Conservation (phyloP, 306 rosid genomes). For the Erythrophleum fordii region DNA sequence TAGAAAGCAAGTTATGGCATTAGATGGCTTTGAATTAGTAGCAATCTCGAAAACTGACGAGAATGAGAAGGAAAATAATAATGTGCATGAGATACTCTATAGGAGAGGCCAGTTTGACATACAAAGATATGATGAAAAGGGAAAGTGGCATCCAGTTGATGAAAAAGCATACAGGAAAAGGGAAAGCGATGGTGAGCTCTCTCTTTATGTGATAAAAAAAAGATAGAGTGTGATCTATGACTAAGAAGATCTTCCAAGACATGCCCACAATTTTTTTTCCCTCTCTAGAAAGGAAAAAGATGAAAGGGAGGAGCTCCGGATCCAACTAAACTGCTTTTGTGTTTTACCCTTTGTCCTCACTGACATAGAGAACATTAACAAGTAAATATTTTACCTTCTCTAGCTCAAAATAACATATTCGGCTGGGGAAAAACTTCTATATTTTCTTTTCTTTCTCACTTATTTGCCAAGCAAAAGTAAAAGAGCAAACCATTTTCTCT, state of each 20-base stretch:
- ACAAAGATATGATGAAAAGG: constrained; percentile 12
- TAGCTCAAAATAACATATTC: too few species aligned
- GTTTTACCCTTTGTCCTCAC: not conserved
- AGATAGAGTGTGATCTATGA: constrained; percentile 30
- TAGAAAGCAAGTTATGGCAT: constrained; percentile 37
- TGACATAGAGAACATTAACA: too few species aligned
- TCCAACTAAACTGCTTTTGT: constrained; percentile 14
- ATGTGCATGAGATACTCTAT: not conserved
- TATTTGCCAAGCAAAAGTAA: not conserved
- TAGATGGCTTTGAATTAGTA: constrained; percentile 8
- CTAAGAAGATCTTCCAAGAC: constrained; percentile 26
- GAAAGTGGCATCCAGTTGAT: constrained; percentile 28
- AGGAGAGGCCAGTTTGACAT: constrained; percentile 7
- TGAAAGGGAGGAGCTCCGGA: constrained; percentile 4
- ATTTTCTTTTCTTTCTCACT: not conserved
- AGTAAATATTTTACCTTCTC: too few species aligned
- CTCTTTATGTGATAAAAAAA: constrained; percentile 30
- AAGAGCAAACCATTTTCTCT: not conserved
- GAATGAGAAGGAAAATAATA: not conserved
- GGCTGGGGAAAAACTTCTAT: not conserved
- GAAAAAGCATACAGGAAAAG: constrained; percentile 24
- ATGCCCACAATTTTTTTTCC: not conserved
- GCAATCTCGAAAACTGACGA: constrained; percentile 10
- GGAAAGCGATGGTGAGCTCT: constrained; percentile 24
- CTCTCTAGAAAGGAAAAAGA: not conserved